Evolutionary conservation across 257 asterid genomes (phyloP).

Genomic region (Solanum arcanum): DNA sequence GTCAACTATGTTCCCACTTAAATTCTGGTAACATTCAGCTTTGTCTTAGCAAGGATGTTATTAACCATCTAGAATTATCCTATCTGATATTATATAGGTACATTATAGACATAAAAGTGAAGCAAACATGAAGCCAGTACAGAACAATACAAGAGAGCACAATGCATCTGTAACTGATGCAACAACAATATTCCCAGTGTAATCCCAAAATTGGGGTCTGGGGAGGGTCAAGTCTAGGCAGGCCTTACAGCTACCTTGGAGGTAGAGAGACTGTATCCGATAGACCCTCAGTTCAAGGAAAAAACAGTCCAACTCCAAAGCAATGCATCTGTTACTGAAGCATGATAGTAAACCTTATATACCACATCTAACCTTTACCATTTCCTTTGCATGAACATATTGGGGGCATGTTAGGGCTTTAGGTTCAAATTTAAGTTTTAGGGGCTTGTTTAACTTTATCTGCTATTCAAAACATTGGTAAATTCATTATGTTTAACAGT

Average conservation of each 20-base stretch:
- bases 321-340: neutral
- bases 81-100: neutral
- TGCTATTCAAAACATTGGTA: neutral
- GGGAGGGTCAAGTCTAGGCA: neutral
- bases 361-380: neutral
- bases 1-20: neutral
- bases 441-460: neutral
- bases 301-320: neutral
- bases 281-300: neutral
- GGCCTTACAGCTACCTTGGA: neutral
- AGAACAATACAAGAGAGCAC: neutral
- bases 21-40: neutral
- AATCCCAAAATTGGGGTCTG: neutral
- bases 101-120: neutral
- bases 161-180: neutral
- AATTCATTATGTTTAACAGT: neutral
- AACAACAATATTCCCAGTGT: neutral
- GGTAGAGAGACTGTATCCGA: neutral
- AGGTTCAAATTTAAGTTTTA: neutral
- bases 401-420: neutral
- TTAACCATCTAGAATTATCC: neutral
- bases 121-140: neutral
- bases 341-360: neutral
- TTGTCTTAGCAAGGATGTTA: neutral
- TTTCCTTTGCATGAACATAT: neutral